phyloP scores from a whole-genome alignment of 345 rosid species.

The Physaria fendleri region DNA sequence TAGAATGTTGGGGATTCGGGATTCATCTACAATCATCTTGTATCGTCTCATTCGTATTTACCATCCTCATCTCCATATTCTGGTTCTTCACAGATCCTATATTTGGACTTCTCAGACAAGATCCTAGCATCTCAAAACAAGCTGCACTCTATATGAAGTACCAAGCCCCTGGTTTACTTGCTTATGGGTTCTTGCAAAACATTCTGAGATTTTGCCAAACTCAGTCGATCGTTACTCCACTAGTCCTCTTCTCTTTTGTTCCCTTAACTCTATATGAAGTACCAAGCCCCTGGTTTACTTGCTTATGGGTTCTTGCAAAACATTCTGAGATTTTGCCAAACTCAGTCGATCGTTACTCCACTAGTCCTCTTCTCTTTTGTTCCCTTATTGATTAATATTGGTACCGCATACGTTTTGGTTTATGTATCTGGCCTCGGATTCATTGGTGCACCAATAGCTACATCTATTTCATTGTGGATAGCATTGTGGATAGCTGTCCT shows the following conservation, averaged over 20 bases:
- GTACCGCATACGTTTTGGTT: conserved; percentile 40
- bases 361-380: too few species aligned
- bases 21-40: conserved; percentile 71
- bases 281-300: too few species aligned
- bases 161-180: conserved; percentile 58
- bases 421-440: conserved; percentile 43
- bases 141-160: conserved; percentile 55
- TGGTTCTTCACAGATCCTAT: conserved; percentile 53
- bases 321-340: too few species aligned
- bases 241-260: conserved; percentile 38
- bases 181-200: conserved; percentile 58
- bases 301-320: too few species aligned
- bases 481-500: too few species aligned
- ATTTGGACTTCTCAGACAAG: conserved; percentile 48
- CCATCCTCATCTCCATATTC: conserved; percentile 44
- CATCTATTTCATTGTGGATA: conserved; percentile 61
- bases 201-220: conserved; percentile 75
- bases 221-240: conserved; percentile 48
- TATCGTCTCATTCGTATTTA: conserved; percentile 45
- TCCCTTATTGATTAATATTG: conserved; percentile 41
- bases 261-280: too few species aligned
- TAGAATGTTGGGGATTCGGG: conserved; percentile 53
- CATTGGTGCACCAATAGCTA: conserved; percentile 63
- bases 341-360: too few species aligned
- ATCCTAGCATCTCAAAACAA: conserved; percentile 39